Evolutionary conservation across 2,329 filamentous ascomycete genomes (phyloP), one percentile per base, ranked within the genome.

Genomic region (Phialophora macrospora): DNA sequence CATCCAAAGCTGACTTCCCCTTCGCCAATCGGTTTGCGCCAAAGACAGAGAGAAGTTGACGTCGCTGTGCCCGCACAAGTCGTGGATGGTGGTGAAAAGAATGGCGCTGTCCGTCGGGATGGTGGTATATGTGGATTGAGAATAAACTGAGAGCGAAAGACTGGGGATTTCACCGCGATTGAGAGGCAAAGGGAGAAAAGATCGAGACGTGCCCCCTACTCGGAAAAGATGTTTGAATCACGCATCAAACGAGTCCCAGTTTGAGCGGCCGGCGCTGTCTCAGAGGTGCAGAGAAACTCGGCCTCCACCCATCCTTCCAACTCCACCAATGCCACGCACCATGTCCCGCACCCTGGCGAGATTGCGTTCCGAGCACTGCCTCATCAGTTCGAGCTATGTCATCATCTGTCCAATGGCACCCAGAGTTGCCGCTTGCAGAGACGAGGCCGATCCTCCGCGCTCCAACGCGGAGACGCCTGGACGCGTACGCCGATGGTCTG

Each of bases 341-440:
- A 17, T 14, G 11, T 12, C 22, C 24, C 58, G 41, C 49, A 28
- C 28, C 44, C 41, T 60, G 20, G 57, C 57, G 58, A 60, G 58
- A 60, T 60, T 60, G 58, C 58, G 58, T 52, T 54, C 52, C 58
- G 48, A 60, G 58, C 58, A 60, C 58, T 60, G 58, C 58, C 58
- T 60, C 58, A 26, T 38, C 58, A 7, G 30, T 12, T 52, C 17
- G 44, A 55, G 28, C 52, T 8, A 55, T 55, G 52, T 55, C 52
- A 55, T 55, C 52, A 34, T 14, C 52, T 32, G 52, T 24, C 38
- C 52, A 55, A 55, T 55, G n/a, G 28, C 52, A 44, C 38, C 38
- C 17, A 44, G 2, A 44, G 14, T 44, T 44, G 14, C 38, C 38
- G 38, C 38, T n/a, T 7, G 5, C 24, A 44, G 38, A 44, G 38